phyloP scores from a whole-genome alignment of 164 flowering plant genomes.

The Nelumbo lutea region DNA sequence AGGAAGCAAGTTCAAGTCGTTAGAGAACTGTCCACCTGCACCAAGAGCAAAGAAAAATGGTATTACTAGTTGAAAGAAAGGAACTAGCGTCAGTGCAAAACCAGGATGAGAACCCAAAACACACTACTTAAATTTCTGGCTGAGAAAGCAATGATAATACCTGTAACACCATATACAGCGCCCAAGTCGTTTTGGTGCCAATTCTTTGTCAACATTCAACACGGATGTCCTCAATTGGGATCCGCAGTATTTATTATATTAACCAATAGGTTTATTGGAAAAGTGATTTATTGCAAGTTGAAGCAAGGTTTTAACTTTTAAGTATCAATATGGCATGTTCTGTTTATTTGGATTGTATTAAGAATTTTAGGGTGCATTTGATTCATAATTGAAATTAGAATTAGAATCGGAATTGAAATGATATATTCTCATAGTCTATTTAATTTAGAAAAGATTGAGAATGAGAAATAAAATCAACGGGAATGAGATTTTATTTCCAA shows the following conservation, averaged over 20 bases:
- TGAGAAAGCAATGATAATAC: conserved; percentile 56
- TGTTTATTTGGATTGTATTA: no score
- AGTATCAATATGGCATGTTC: neutral
- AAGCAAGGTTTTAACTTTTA: neutral
- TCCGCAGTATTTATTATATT: conserved; percentile 25
- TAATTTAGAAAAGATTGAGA: no score
- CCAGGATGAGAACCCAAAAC: conserved; percentile 91
- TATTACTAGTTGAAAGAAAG: neutral
- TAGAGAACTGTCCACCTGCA: conserved; percentile 58
- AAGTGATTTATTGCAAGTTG: neutral
- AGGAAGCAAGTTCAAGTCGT: conserved; percentile 62
- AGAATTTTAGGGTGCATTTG: no score
- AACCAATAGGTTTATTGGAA: neutral
- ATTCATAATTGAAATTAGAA: no score
- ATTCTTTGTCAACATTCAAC: conserved; percentile 39
- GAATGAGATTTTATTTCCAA: no score
- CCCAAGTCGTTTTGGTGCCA: conserved; percentile 74
- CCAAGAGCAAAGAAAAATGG: neutral
- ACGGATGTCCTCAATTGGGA: conserved; percentile 44
- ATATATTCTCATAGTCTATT: no score
- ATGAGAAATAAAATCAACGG: no score
- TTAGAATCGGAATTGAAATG: no score
- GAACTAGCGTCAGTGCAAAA: conserved; percentile 7
- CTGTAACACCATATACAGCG: conserved; percentile 87
- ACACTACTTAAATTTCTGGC: conserved; percentile 75